Percentiles rank a stretch among this genome's conserved stretches.
These are phyloP conservation scores for Hymenoscyphus repandus DNA, from an alignment of 2,329 filamentous ascomycete species.

Conservation along the genomic window DNA sequence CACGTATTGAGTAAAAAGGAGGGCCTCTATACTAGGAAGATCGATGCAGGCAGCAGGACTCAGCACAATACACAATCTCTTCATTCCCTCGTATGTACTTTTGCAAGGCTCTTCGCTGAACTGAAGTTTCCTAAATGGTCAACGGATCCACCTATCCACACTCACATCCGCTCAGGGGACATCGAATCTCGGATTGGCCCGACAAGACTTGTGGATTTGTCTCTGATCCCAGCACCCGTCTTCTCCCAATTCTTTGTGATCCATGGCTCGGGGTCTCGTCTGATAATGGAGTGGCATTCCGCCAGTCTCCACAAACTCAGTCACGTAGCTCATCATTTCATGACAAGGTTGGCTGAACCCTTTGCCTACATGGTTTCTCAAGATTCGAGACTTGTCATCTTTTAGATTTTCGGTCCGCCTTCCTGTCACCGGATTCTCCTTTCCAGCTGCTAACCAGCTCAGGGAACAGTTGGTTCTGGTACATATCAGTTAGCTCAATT, in stretches of 20 bases:
- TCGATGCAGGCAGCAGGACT: not conserved
- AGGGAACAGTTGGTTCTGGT: no score
- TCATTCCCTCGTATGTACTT: no score
- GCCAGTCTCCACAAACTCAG: no score
- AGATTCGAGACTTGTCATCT: not conserved
- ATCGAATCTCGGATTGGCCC: not conserved
- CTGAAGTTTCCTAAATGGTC: not conserved
- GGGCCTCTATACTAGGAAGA: not conserved
- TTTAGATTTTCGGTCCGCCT: not conserved
- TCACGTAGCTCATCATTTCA: no score
- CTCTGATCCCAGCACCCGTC: not conserved
- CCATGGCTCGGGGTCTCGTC: conserved; percentile 11
- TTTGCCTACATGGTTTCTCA: no score
- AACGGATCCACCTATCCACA: not conserved
- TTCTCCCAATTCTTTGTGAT: conserved; percentile 2
- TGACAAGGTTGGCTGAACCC: not conserved
- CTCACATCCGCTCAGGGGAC: not conserved
- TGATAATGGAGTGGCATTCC: conserved; percentile 1
- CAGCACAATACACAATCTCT: no score
- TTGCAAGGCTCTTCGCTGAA: not conserved
- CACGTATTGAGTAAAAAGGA: not conserved
- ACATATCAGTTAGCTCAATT: not conserved
- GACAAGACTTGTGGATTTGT: not conserved
- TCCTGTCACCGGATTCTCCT: not conserved
- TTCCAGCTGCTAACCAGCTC: not conserved